A percentile compares a stretch with the other conserved stretches of the same genome.
phyloP scores from a whole-genome alignment of 2,329 filamentous ascomycete species.

The Colletotrichum somersetense region DNA sequence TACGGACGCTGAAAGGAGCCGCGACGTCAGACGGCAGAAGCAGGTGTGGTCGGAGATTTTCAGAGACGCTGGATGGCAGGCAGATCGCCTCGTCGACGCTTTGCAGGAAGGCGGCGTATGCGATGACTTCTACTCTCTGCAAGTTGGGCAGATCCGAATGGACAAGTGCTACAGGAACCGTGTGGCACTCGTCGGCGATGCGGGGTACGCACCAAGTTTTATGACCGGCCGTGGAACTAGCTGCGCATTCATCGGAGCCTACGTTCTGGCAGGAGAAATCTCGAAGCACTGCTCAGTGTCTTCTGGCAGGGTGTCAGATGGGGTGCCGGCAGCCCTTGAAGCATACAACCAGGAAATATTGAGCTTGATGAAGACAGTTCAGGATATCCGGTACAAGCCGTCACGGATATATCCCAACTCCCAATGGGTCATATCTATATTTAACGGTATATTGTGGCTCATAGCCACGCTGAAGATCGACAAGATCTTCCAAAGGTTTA shows the following conservation, averaged over 20 bases:
- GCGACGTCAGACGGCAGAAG: conserved; percentile 42
- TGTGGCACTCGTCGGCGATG: conserved; percentile 66
- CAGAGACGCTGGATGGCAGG: conserved; percentile 56
- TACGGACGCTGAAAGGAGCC: conserved; percentile 10
- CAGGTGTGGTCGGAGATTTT: conserved; percentile 52
- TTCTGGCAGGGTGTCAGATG: conserved; percentile 16
- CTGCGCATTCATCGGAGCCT: conserved; percentile 62
- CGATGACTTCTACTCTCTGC: conserved; percentile 60
- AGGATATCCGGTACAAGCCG: conserved; percentile 46
- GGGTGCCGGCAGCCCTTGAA: conserved; percentile 51
- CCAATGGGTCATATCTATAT: conserved; percentile 22
- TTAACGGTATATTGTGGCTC: conserved; percentile 29
- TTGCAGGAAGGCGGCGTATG: conserved; percentile 51
- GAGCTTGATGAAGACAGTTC: conserved; percentile 58
- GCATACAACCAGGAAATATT: conserved; percentile 59
- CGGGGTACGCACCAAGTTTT: conserved; percentile 62
- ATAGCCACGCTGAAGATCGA: conserved; percentile 22
- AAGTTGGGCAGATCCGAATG: conserved; percentile 60
- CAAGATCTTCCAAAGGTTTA: conserved; percentile 29
- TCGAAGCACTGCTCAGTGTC: conserved; percentile 44
- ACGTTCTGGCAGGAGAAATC: conserved; percentile 69
- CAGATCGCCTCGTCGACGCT: conserved; percentile 54
- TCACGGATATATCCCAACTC: conserved; percentile 33
- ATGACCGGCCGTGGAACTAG: conserved; percentile 65
- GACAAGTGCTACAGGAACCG: conserved; percentile 59